Evolutionary conservation across 2,329 filamentous ascomycete species (phyloP).

Genomic region (Parascedosporium putredinis): DNA sequence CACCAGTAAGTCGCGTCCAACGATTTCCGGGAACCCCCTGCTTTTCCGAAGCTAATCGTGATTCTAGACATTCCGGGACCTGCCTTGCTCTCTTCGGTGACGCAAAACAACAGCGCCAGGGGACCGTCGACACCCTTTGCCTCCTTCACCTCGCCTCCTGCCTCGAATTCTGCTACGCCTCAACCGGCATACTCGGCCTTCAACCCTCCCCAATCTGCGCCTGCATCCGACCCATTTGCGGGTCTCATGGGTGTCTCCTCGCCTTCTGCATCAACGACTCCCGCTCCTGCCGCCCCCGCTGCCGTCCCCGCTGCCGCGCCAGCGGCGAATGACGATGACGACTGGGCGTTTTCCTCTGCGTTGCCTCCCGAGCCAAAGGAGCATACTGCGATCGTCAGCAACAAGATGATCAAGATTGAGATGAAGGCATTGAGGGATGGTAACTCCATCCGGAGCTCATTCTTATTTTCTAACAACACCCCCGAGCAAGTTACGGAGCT

Average conservation of each 20-base stretch:
- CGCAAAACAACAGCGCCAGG: slow-evolving; percentile 42
- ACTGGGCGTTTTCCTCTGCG: slow-evolving; percentile 88
- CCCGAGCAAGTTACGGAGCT: slow-evolving; percentile 63
- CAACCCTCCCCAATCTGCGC: slow-evolving; percentile 31
- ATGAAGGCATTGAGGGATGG: slow-evolving; percentile 56
- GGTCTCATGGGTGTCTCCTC: slow-evolving; percentile 25
- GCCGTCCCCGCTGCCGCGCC: slow-evolving; percentile 18
- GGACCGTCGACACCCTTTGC: slow-evolving; percentile 42
- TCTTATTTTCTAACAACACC: slow-evolving; percentile 77
- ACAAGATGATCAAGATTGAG: slow-evolving; percentile 60
- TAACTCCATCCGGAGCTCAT: slow-evolving; percentile 57
- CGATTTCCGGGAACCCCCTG: no score
- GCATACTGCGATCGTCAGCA: slow-evolving; percentile 57
- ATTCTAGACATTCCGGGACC: slow-evolving; percentile 51
- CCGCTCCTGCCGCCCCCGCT: no score
- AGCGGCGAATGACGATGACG: slow-evolving; percentile 59
- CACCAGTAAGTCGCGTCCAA: slow-evolving; percentile 53
- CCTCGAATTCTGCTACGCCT: slow-evolving; percentile 43
- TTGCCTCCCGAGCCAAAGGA: slow-evolving; percentile 57
- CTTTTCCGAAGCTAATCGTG: no score
- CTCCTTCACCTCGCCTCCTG: slow-evolving; percentile 41
- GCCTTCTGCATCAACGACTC: slow-evolving; percentile 17
- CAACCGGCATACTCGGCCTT: slow-evolving; percentile 38
- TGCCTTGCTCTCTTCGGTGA: slow-evolving; percentile 53
- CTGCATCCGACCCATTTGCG: slow-evolving; percentile 41